Evolutionary conservation across 352 stramenopile species (phyloP).

Genomic region (Pythium coloratum): DNA sequence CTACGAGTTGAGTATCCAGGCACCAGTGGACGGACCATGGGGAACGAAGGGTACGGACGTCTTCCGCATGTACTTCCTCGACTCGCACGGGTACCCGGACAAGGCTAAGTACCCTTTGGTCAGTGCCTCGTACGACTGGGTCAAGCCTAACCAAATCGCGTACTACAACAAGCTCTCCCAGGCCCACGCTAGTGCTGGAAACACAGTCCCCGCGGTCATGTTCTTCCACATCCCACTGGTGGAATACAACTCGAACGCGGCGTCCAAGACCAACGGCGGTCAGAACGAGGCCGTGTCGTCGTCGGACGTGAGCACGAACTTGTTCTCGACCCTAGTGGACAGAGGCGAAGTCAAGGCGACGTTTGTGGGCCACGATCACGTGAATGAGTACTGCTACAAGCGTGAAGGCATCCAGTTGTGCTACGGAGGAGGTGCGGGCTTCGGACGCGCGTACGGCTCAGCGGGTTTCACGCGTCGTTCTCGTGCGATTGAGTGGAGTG

Average conservation of each 20-base stretch:
- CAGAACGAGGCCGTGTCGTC: slow-evolving; percentile 7
- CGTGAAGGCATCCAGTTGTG: slow-evolving; percentile 26
- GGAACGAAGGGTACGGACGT: slow-evolving; percentile 33
- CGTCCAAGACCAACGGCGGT: neutral
- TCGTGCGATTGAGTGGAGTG: slow-evolving; percentile 23
- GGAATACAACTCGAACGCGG: slow-evolving; percentile 13
- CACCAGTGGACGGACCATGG: slow-evolving; percentile 34
- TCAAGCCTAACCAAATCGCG: slow-evolving; percentile 26
- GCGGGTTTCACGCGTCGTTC: slow-evolving; percentile 8
- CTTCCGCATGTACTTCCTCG: slow-evolving; percentile 76
- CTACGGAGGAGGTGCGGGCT: no score
- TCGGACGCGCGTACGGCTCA: slow-evolving; percentile 19
- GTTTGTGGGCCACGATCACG: slow-evolving; percentile 28
- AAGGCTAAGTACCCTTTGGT: no score
- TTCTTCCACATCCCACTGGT: slow-evolving; percentile 34
- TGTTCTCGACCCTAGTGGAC: slow-evolving; percentile 27
- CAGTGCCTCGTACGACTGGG: slow-evolving; percentile 15
- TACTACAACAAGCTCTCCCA: slow-evolving; percentile 26
- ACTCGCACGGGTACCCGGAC: slow-evolving; percentile 46
- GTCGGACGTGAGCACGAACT: slow-evolving; percentile 12
- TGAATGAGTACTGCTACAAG: slow-evolving; percentile 33
- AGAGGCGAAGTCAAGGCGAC: slow-evolving; percentile 33
- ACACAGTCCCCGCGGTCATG: slow-evolving; percentile 25
- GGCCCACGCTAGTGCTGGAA: slow-evolving; percentile 10
- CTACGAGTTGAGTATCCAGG: slow-evolving; percentile 55